Percentiles rank a stretch among this genome's conserved stretches.
Conservation (phyloP, 768 basidiomycete species). For the Lentinula detonsa region DNA sequence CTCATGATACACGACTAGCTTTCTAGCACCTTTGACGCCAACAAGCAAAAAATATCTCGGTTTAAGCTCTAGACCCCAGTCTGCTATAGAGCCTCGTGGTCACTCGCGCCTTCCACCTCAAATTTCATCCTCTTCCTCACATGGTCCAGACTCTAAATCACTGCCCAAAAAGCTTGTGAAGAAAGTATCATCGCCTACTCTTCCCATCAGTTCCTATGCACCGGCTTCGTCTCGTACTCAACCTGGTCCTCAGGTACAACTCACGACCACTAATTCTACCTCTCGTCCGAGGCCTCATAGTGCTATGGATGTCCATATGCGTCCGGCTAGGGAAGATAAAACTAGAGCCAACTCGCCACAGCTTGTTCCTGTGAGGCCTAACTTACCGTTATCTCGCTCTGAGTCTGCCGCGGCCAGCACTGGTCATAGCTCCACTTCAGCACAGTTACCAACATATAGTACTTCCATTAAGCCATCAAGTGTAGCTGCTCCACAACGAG, state of each 20-base stretch:
- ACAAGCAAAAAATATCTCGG: conserved; percentile 70
- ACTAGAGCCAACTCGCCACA: background rate
- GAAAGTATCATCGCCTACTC: background rate
- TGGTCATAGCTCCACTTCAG: background rate
- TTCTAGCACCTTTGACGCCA: conserved; percentile 67
- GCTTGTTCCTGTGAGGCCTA: background rate
- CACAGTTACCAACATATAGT: background rate
- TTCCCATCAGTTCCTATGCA: background rate
- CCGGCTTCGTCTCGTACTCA: background rate
- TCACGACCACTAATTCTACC: background rate
- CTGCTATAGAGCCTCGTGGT: conserved; percentile 16
- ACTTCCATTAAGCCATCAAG: background rate
- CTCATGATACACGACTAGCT: conserved; percentile 36
- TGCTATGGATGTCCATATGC: background rate
- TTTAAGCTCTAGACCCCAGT: conserved; percentile 19
- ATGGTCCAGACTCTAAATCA: background rate
- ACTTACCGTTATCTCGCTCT: background rate
- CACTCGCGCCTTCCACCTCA: background rate
- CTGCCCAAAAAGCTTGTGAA: background rate
- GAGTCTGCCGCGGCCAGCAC: background rate
- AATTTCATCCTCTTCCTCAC: background rate
- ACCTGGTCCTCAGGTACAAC: background rate
- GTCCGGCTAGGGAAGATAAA: background rate
- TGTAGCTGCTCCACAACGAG: background rate
- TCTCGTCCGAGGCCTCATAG: background rate